Evolutionary conservation across 768 basidiomycete genomes (phyloP).

Genomic region (Phanerochaete sordida): DNA sequence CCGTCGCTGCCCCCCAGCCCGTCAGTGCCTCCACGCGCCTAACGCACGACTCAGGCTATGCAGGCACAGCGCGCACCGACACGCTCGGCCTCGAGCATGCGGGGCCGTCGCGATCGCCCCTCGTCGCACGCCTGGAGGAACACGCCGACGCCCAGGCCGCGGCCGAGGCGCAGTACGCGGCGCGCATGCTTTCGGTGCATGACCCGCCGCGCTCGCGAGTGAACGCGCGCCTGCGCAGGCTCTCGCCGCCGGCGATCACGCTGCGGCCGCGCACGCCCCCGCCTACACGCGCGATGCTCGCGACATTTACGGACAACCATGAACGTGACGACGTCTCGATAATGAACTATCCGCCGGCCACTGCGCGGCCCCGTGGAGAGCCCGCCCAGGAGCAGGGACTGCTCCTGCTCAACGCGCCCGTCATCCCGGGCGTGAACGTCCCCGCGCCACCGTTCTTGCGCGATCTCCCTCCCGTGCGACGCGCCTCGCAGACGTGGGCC

Average conservation of each 20-base stretch:
- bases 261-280: not conserved
- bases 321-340: not conserved
- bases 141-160: not conserved
- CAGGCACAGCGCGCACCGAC: not conserved
- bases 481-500: not conserved
- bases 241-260: not conserved
- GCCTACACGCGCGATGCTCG: not conserved
- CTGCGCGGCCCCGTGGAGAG: not conserved
- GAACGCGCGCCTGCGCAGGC: not conserved
- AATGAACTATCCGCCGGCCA: not conserved
- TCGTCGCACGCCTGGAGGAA: not conserved
- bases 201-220: not conserved
- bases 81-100: not conserved
- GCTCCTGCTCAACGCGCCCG: not conserved
- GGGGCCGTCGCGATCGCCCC: not conserved
- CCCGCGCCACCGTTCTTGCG: not conserved
- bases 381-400: not conserved
- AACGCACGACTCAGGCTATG: not conserved
- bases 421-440: not conserved
- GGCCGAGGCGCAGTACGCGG: not conserved
- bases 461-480: not conserved
- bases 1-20: not conserved
- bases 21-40: not conserved
- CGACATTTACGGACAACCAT: not conserved
- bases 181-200: not conserved